Evolutionary conservation across 1,284 basidiomycete genomes (phyloP).

Genomic region (Athelia sp.): DNA sequence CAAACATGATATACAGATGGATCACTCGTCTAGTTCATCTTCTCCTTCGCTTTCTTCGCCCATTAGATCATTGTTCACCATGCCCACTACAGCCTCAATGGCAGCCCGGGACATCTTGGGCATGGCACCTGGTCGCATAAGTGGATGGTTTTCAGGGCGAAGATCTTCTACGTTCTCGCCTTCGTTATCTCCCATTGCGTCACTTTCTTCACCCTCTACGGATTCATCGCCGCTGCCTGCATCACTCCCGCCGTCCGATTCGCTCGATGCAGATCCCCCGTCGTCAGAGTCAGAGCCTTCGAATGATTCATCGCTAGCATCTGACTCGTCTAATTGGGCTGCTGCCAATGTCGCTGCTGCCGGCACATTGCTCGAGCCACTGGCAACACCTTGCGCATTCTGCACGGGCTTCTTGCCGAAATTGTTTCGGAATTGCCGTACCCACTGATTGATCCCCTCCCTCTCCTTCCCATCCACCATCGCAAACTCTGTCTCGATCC

Average conservation of each 20-base stretch:
- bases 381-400: conserved; percentile 6
- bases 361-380: conserved; percentile 11
- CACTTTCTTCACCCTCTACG: conserved; percentile 20
- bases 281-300: conserved; percentile 19
- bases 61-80: conserved; percentile 49
- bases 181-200: conserved; percentile 26
- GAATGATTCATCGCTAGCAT: neutral
- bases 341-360: conserved; percentile 9
- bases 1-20: no score
- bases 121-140: conserved; percentile 62
- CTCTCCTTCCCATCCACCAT: conserved; percentile 69
- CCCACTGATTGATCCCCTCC: conserved; percentile 62
- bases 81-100: conserved; percentile 57
- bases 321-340: conserved; percentile 5
- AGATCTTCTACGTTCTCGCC: conserved; percentile 40
- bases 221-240: conserved; percentile 11
- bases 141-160: conserved; percentile 52
- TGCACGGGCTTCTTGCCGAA: conserved; percentile 41
- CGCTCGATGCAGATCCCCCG: conserved; percentile 20
- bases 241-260: conserved; percentile 6
- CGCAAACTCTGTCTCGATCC: conserved; percentile 59
- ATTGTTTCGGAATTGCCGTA: conserved; percentile 45
- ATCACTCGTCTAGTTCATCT: conserved; percentile 32
- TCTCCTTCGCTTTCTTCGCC: conserved; percentile 30
- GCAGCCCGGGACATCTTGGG: conserved; percentile 61